phyloP scores from a whole-genome alignment of 805 yeast genomes.

The Metschnikowia cerradonensis region DNA sequence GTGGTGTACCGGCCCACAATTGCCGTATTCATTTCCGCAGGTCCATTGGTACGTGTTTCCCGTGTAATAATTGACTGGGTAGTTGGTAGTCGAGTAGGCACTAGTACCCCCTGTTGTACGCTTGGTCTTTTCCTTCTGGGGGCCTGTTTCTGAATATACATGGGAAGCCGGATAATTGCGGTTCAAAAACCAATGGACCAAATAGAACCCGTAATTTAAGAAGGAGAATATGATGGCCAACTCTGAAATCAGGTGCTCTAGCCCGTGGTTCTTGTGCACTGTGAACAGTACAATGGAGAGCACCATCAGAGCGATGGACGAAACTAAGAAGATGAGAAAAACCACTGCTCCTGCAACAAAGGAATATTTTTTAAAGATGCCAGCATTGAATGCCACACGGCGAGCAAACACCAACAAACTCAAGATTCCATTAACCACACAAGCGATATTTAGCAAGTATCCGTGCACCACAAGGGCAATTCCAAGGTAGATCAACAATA shows the following conservation, averaged over 20 bases:
- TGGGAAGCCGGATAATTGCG: neutral
- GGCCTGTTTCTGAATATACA: neutral
- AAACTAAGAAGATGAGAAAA: neutral
- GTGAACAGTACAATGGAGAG: neutral
- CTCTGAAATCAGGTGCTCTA: neutral
- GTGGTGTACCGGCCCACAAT: neutral
- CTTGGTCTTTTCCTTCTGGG: neutral
- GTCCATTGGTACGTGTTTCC: neutral
- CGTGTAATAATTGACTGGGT: neutral
- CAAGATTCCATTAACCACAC: neutral
- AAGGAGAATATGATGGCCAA: neutral
- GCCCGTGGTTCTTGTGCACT: neutral
- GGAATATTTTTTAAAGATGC: neutral
- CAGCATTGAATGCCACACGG: neutral
- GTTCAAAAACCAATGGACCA: neutral
- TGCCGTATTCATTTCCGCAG: neutral
- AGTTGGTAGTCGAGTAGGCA: neutral
- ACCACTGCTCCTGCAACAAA: neutral
- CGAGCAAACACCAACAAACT: neutral
- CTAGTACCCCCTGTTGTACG: neutral
- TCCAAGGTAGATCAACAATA: neutral
- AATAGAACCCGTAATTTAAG: neutral
- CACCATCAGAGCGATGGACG: neutral
- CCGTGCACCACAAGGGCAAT: neutral
- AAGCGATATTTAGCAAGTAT: neutral